A percentile compares a stretch with the other conserved stretches of the same genome.
Conservation (phyloP, 2,329 filamentous ascomycete species). For the Stagonosporopsis chrysanthemi region DNA sequence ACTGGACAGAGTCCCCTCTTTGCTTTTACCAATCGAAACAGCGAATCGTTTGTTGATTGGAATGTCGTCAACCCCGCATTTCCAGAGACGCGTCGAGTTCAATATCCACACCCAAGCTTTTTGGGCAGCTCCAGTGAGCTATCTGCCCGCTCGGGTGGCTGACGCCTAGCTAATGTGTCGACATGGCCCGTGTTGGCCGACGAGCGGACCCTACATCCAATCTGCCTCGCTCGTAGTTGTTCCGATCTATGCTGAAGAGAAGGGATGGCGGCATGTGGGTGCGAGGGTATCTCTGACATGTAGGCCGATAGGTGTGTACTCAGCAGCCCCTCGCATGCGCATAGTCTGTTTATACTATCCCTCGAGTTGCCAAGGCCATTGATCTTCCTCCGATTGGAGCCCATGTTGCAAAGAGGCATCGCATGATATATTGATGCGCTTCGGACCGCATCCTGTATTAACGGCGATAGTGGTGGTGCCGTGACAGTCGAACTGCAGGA, state of each 20-base stretch:
- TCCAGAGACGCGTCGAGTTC: constrained; percentile 37
- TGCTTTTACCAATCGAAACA: constrained; percentile 25
- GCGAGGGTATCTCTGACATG: background rate
- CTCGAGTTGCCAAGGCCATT: background rate
- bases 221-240: background rate
- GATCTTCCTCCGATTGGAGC: background rate
- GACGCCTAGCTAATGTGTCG: constrained; percentile 19
- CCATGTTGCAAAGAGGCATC: background rate
- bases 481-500: background rate
- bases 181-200: background rate
- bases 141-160: constrained; percentile 32
- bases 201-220: background rate
- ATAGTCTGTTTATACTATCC: background rate
- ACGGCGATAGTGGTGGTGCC: background rate
- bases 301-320: background rate
- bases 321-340: background rate
- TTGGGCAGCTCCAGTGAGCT: constrained; percentile 35
- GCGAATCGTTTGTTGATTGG: constrained; percentile 27
- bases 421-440: too few relatives aligned
- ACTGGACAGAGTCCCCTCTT: constrained; percentile 22
- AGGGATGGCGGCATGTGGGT: background rate
- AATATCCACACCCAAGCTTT: constrained; percentile 32
- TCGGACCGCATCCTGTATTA: background rate
- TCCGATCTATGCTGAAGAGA: background rate
- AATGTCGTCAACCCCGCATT: constrained; percentile 48